Conservation (phyloP, 2,329 filamentous ascomycete species). For the Verticillium longisporum region DNA sequence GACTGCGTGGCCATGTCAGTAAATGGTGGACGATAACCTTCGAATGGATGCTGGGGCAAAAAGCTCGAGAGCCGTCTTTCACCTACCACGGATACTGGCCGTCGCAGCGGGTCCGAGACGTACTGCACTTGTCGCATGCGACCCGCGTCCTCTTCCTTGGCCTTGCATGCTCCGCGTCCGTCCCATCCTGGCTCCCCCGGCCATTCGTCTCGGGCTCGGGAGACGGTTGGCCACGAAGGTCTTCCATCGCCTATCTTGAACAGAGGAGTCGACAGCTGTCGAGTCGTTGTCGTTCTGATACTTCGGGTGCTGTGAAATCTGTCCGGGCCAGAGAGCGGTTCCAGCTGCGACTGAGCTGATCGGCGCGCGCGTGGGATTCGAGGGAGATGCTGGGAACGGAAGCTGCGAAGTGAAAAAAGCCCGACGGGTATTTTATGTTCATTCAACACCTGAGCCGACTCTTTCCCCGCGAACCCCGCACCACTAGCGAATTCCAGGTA, state of each 20-base stretch:
- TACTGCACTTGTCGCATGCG: constrained; percentile 16
- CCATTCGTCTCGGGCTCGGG: not conserved
- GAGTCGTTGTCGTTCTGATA: no score
- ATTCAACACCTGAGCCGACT: not conserved
- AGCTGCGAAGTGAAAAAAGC: not conserved
- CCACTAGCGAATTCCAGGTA: not conserved
- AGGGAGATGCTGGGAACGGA: not conserved
- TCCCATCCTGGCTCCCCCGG: not conserved
- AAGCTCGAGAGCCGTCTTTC: not conserved
- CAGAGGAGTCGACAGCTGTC: no score
- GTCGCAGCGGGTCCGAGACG: constrained; percentile 33
- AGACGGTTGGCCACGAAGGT: not conserved
- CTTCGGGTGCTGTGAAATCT: not conserved
- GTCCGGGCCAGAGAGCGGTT: not conserved
- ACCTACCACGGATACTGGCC: constrained; percentile 30
- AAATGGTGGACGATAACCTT: not conserved
- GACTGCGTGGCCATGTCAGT: constrained; percentile 16
- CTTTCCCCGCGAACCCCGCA: not conserved
- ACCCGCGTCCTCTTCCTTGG: constrained; percentile 20
- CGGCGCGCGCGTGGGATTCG: not conserved
- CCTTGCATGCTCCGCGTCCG: constrained; percentile 8
- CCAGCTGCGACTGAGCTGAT: not conserved
- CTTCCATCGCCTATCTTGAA: not conserved
- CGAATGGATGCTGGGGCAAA: not conserved
- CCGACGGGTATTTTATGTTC: not conserved